Evolutionary conservation across 495 filamentous ascomycete genomes (phyloP).

Genomic region (Xylaria nigripes): DNA sequence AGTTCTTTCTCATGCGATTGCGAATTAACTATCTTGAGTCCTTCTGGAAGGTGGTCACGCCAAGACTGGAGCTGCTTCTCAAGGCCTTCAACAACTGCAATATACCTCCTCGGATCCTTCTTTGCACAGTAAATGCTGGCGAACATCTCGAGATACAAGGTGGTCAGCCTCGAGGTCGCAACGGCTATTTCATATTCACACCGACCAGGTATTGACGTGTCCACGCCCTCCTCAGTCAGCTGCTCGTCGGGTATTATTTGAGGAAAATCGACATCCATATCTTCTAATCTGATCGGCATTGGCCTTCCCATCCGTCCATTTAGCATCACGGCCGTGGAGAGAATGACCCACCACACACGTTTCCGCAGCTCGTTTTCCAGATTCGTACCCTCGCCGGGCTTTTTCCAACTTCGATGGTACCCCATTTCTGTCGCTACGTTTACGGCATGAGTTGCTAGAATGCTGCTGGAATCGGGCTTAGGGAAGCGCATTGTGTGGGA

Average conservation of each 20-base stretch:
- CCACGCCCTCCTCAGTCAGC: constrained; percentile 44
- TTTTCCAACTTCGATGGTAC: constrained; percentile 61
- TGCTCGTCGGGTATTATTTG: constrained; percentile 60
- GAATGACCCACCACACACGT: constrained; percentile 64
- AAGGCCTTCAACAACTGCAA: constrained; percentile 51
- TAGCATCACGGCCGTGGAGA: constrained; percentile 53
- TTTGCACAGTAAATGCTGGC: constrained; percentile 60
- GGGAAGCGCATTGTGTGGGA: constrained; percentile 64
- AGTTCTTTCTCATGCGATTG: constrained; percentile 43
- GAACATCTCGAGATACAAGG: constrained; percentile 62
- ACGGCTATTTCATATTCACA: constrained; percentile 61
- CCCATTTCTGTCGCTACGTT: constrained; percentile 62
- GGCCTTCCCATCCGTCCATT: constrained; percentile 68
- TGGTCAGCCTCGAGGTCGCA: constrained; percentile 49
- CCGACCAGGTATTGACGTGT: constrained; percentile 41
- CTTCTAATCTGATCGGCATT: constrained; percentile 60
- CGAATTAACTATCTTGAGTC: constrained; percentile 33
- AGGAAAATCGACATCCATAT: constrained; percentile 70
- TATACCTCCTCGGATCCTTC: constrained; percentile 49
- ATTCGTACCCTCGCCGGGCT: constrained; percentile 43
- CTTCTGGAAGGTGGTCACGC: constrained; percentile 48
- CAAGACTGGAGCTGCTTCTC: constrained; percentile 53
- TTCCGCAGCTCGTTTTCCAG: constrained; percentile 68
- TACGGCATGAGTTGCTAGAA: constrained; percentile 52
- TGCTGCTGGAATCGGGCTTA: constrained; percentile 66